Conservation (phyloP, 2,329 filamentous ascomycete species). For the Podosphaera xanthii region DNA sequence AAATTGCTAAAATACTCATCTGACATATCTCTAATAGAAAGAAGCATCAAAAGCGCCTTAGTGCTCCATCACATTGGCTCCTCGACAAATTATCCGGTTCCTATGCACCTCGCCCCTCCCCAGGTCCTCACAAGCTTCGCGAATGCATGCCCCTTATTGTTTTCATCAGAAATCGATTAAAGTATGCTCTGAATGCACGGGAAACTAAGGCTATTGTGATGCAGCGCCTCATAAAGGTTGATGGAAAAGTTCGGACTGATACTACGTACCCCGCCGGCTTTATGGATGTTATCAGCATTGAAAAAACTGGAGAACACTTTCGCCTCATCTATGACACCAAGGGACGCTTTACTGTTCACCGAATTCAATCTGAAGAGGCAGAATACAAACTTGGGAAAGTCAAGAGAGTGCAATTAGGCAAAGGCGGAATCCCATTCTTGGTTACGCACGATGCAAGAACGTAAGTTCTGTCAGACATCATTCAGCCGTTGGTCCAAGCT, state of each 20-base stretch:
- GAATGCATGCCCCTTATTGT: slow-evolving; percentile 98
- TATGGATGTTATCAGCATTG: slow-evolving; percentile 98
- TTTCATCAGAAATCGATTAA: slow-evolving; percentile 90
- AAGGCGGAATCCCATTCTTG: slow-evolving; percentile 99
- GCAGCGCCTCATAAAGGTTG: slow-evolving; percentile 99
- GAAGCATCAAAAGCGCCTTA: slow-evolving; percentile 99
- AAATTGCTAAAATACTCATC: not conserved
- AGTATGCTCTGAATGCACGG: slow-evolving; percentile 98
- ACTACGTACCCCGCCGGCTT: slow-evolving; percentile 90
- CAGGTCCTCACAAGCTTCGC: slow-evolving; percentile 96
- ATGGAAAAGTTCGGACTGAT: slow-evolving; percentile 98
- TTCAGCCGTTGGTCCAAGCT: slow-evolving; percentile 99
- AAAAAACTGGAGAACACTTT: slow-evolving; percentile 99
- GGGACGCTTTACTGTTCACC: slow-evolving; percentile 99
- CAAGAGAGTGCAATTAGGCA: slow-evolving; percentile 97
- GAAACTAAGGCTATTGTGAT: slow-evolving; percentile 96
- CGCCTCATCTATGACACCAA: slow-evolving; percentile 99
- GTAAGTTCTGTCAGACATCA: slow-evolving; percentile 96
- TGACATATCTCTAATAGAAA: slow-evolving; percentile 33
- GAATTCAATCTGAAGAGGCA: slow-evolving; percentile 95
- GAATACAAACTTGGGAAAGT: slow-evolving; percentile 99
- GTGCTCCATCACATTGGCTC: slow-evolving; percentile 98
- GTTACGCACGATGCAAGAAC: slow-evolving; percentile 99
- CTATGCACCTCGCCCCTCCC: slow-evolving; percentile 48
- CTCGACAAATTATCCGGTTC: slow-evolving; percentile 96